Evolutionary conservation across 202 grass and related monocot genomes (phyloP).

Genomic region (Musa balbisiana): DNA sequence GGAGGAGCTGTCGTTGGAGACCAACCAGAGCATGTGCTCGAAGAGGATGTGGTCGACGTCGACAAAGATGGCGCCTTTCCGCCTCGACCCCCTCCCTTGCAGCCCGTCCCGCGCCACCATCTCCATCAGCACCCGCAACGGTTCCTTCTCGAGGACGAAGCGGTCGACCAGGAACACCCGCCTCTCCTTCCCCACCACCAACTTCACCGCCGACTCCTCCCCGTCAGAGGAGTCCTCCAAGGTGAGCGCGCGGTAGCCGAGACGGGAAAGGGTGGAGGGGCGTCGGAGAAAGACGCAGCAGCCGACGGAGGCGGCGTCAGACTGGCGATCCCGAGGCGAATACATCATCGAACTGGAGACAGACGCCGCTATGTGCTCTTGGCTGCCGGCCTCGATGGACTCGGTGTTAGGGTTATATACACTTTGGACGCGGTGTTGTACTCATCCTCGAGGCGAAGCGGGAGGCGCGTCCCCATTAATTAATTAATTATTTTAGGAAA

Average conservation of each 20-base stretch:
- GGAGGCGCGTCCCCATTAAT: too few relatives aligned
- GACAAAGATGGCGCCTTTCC: conserved; percentile 61
- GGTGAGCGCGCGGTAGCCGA: conserved; percentile 47
- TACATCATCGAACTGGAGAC: neutral
- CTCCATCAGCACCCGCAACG: conserved; percentile 47
- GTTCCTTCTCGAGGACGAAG: conserved; percentile 48
- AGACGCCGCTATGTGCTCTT: too few relatives aligned
- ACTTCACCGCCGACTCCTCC: conserved; percentile 33
- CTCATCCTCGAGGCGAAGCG: too few relatives aligned
- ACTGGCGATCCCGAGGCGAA: conserved; percentile 26
- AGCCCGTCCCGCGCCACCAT: conserved; percentile 29
- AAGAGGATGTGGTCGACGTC: conserved; percentile 72
- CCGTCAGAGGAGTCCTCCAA: conserved; percentile 10
- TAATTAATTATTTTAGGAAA: too few relatives aligned
- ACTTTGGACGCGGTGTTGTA: too few relatives aligned
- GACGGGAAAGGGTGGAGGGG: conserved; percentile 30
- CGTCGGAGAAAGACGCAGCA: conserved; percentile 69
- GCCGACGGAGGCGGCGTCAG: conserved; percentile 21
- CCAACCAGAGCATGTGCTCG: conserved; percentile 82
- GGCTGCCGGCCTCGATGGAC: neutral
- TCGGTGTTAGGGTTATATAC: too few relatives aligned
- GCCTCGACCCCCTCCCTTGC: conserved; percentile 12
- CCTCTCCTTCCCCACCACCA: conserved; percentile 62
- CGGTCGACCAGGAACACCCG: conserved; percentile 66
- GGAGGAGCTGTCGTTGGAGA: conserved; percentile 20